A percentile compares a stretch with the other conserved stretches of the same genome.
Conservation (phyloP, 805 yeast species). For the Barnettozyma botsteinii region DNA sequence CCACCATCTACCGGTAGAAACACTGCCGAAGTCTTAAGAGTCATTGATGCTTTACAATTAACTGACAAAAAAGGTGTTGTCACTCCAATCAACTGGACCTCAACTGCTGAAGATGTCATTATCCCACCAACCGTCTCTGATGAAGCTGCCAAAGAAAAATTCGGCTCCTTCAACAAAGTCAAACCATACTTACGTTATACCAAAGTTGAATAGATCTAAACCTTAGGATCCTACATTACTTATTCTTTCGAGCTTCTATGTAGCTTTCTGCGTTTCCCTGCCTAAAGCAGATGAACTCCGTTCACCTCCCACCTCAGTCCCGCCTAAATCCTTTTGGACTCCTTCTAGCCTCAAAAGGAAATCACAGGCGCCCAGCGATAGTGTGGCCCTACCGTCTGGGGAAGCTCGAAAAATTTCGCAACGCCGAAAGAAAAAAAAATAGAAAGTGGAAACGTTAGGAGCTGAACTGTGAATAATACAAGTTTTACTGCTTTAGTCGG, state of each 20-base stretch:
- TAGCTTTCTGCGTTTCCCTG: neutral
- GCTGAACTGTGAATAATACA: neutral
- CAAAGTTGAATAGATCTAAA: slow-evolving; percentile 30
- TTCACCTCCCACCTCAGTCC: neutral
- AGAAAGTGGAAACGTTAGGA: neutral
- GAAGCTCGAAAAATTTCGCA: neutral
- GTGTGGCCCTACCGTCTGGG: neutral
- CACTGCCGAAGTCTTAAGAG: slow-evolving; percentile 88
- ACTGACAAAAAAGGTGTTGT: slow-evolving; percentile 81
- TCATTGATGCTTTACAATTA: slow-evolving; percentile 78
- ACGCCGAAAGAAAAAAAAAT: neutral
- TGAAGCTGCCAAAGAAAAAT: slow-evolving; percentile 73
- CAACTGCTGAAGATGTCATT: slow-evolving; percentile 81
- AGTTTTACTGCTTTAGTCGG: too few species aligned
- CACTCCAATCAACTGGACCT: slow-evolving; percentile 89
- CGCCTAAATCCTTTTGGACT: neutral
- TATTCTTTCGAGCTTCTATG: too few species aligned
- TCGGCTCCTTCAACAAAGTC: slow-evolving; percentile 79
- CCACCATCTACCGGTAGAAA: slow-evolving; percentile 96
- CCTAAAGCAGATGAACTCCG: too few species aligned
- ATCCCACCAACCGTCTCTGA: slow-evolving; percentile 82
- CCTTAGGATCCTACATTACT: too few species aligned
- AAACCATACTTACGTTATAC: slow-evolving; percentile 87
- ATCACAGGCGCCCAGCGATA: too few species aligned
- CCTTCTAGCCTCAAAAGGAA: too few species aligned